Evolutionary conservation across 2,329 filamentous ascomycete species (phyloP), one percentile per base, ranked within the genome.

Genomic region (Annulohypoxylon truncatum): DNA sequence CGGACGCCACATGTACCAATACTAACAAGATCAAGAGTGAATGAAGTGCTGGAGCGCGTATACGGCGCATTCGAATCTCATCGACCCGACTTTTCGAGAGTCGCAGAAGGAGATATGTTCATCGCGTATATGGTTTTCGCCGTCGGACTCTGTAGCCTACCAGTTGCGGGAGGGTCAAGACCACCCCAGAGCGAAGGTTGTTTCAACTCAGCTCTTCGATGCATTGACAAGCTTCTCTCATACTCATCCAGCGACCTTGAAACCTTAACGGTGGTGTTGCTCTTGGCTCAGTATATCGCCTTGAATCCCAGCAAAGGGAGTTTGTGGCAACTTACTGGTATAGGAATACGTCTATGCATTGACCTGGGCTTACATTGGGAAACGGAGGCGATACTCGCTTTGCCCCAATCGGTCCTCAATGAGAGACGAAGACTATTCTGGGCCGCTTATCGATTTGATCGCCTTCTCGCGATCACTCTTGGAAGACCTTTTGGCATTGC

Each of bases 291-390:
- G 66, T 78, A 75, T 53, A 72, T 77, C 52, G 64, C 74, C 8
- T 53, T 77, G 44, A 76, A 70, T 48, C 77, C 77, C 44, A 75
- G 69, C 15, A 68, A 71, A 57, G 76, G 77, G 8, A 77, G 74
- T 59, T 53, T 78, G 24, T 78, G 76, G 77, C 76, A 77, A 60
- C 58, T 78, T 40, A 76, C 70, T n/a, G 76, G 77, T 10, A 73
- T 74, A 66, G 76, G 76, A 18, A 62, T 78, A 51, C 73, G 77
- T 3, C 61, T 78, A 15, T 76, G 73, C 51, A 73, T 78, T 38
- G 76, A 78, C 33, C 69, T 76, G 4, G 77, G 75, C 9, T 60
- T 78, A 24, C 76, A 78, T 55, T 77, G 74, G 75, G 76, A 78
- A 66, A 73, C 69, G 18, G 64, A 69, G 20, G 66, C 66, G n/a